phyloP scores from a whole-genome alignment of 331 rosid species.

The Rosa hybrid region DNA sequence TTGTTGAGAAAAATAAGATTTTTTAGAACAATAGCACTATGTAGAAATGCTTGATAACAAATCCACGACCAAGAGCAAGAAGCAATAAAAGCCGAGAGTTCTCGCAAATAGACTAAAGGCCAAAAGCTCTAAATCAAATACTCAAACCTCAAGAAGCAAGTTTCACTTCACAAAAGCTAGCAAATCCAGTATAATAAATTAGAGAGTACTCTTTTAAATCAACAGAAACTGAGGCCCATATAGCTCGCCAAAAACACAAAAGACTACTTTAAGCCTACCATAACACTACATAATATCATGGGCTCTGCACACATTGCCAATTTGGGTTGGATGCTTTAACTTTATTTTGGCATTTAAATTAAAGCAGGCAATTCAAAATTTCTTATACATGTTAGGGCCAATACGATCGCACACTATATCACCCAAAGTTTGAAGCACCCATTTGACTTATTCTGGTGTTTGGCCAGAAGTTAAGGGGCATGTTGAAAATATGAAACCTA shows the following conservation, averaged over 20 bases:
- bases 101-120: not conserved
- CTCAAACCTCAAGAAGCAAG: not conserved
- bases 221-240: not conserved
- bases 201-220: not conserved
- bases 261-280: not conserved
- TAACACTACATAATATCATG: not conserved
- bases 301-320: not conserved
- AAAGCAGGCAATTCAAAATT: not conserved
- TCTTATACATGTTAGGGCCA: not conserved
- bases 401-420: not conserved
- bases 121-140: not conserved
- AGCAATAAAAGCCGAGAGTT: not conserved
- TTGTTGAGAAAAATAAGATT: too few species aligned
- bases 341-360: not conserved
- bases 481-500: not conserved
- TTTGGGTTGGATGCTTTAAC: not conserved
- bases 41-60: not conserved
- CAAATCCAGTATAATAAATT: not conserved
- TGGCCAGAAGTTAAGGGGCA: not conserved
- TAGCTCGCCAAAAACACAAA: too few species aligned
- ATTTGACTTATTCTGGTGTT: not conserved
- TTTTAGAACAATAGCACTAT: not conserved
- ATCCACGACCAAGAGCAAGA: not conserved
- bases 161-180: not conserved
- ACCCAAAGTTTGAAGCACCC: not conserved